Evolutionary conservation across 441 rosid genomes (phyloP), one percentile per base, ranked within the genome.

Genomic region (Pelargonium australe): DNA sequence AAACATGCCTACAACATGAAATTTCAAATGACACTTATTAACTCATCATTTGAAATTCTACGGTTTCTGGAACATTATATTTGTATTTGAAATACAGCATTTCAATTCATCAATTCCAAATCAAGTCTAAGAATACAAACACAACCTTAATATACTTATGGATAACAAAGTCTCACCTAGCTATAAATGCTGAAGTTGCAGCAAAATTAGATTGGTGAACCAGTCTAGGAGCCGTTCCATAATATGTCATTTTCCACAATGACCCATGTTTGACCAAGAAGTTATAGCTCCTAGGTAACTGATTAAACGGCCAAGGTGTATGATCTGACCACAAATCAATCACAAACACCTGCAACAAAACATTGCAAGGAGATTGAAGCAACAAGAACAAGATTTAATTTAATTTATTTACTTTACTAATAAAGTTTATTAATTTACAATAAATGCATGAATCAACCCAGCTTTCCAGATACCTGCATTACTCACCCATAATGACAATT

Each of bases 281-380:
- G 75, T 86, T 95, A 73, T 95, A 94, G 87, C 92, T 95, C 72
- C 89, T 81, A 9, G 99, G 99, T 69, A 95, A 81, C 77, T 95
- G 99, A 78, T 95, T 95, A 78, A 95, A 95, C 7, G 99, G 99
- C 99, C 99, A 95, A 49, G 99, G 99, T 0, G 99, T 89, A 78
- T 94, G 99, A 74, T 91, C 99, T 12, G 99, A 74, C 99, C 96
- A 91, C 66, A 94, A 85, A 84, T 94, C 99, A 61, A 96, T 89
- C 70, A 94, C 81, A 79, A 84, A 94, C 63, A 95, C 96, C 99
- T 95, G 96, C 78, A 43, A 77, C 73, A 74, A 78, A 82, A 14
- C 20, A 14, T 53, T 16, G 8, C 8, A 34, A 51, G 20, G 7
- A 6, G 6, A 6, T 1, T 4, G 7, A 11, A 47, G 8, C 9